phyloP scores from a whole-genome alignment of 1,284 basidiomycete genomes.

The Ganoderma meredithae region DNA sequence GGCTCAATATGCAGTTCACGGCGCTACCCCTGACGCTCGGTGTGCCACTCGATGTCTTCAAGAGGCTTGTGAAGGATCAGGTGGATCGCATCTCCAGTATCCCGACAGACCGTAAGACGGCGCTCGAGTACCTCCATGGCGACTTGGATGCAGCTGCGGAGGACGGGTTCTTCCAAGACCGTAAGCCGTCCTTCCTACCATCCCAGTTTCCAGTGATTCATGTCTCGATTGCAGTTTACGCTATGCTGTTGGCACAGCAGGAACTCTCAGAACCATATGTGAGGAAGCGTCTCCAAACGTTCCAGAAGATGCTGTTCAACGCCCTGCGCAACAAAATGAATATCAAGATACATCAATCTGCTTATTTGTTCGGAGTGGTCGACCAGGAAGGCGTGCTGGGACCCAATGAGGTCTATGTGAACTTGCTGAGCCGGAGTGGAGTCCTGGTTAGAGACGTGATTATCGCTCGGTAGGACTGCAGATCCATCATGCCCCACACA shows the following conservation, averaged over 20 bases:
- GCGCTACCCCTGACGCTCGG: constrained; percentile 29
- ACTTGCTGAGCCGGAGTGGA: constrained; percentile 30
- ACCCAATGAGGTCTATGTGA: constrained; percentile 33
- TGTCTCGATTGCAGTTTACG: constrained; percentile 22
- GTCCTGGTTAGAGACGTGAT: constrained; percentile 29
- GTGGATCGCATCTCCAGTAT: constrained; percentile 33
- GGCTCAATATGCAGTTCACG: constrained; percentile 31
- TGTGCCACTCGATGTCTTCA: constrained; percentile 24
- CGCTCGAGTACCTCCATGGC: constrained; percentile 29
- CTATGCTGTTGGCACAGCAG: constrained; percentile 31
- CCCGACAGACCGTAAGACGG: constrained; percentile 29
- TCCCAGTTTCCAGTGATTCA: not conserved
- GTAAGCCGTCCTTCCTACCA: constrained; percentile 16
- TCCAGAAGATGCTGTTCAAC: constrained; percentile 29
- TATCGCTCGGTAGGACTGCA: constrained; percentile 23
- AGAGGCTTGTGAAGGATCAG: constrained; percentile 30
- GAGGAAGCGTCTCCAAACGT: constrained; percentile 22
- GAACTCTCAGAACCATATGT: constrained; percentile 32
- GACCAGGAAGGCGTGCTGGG: constrained; percentile 33
- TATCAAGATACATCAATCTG: constrained; percentile 29
- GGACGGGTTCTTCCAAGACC: constrained; percentile 26
- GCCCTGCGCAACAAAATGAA: constrained; percentile 29
- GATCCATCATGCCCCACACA: not conserved
- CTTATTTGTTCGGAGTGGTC: constrained; percentile 32
- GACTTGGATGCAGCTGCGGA: constrained; percentile 32